phyloP scores from a whole-genome alignment of 306 rosid species.

The Quercus parvula region DNA sequence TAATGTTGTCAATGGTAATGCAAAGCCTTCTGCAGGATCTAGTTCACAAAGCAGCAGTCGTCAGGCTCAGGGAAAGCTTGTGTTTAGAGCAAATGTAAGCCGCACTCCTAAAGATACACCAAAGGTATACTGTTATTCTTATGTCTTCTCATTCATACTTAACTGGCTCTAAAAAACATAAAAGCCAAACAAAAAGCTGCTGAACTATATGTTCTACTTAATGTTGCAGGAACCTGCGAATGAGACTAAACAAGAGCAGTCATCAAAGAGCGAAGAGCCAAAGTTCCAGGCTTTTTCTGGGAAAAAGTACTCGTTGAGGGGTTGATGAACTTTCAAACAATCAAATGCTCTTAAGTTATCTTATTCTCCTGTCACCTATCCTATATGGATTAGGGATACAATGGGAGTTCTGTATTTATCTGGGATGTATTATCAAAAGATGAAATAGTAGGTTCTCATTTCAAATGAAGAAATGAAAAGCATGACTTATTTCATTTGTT shows the following conservation, averaged over 20 bases:
- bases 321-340: conserved; percentile 39
- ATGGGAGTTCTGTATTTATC: conserved; percentile 22
- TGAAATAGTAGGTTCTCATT: conserved; percentile 17
- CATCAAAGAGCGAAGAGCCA: conserved; percentile 60
- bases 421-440: conserved; percentile 28
- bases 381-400: conserved; percentile 25
- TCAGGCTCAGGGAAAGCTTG: conserved; percentile 91
- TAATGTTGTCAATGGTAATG: conserved; percentile 29
- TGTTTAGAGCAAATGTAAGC: conserved; percentile 71
- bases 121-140: conserved; percentile 45
- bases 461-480: conserved; percentile 19
- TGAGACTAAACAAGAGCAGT: conserved; percentile 63
- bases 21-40: conserved; percentile 61
- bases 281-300: conserved; percentile 84
- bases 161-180: background rate
- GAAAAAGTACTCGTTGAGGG: conserved; percentile 85
- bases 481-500: background rate
- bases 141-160: background rate
- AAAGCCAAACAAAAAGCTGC: conserved; percentile 3
- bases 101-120: conserved; percentile 49
- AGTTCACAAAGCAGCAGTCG: conserved; percentile 49
- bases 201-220: background rate
- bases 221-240: conserved; percentile 51
- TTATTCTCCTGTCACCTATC: conserved; percentile 16
- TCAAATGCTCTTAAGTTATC: background rate